Base-by-base conservation (phyloP, 257 asterid species). In the Perilla frutescens region DNA sequence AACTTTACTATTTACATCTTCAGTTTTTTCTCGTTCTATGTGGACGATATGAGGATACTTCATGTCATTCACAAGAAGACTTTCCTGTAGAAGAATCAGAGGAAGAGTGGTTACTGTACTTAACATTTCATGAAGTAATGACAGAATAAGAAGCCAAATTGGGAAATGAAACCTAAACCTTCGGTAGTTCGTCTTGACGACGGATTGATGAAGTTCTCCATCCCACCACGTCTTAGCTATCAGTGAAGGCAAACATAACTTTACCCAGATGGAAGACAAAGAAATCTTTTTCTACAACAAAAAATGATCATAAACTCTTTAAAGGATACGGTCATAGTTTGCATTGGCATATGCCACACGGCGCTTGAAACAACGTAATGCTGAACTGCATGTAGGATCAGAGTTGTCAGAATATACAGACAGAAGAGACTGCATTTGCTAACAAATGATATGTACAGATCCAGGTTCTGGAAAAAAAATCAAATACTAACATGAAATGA, bases 141-240 rank as follows among this genome's bases (percentile, higher is more conserved):
- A 73, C 44, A 51, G 31, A 39, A 44, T 31, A 15, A 55, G 14
- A 75, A 72, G 8, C 39, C 57, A 41, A 53, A 57, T 2, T 7
- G 68, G 10, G 34, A 59, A 20, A 77, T n/a, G 6, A 37, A 43
- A 34, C 66, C 58, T 70, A 55, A 29, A 90, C 97, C 94, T 82
- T 82, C 67, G 96, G 98, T 70, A 92, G 95, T 75, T 92, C 98
- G 64, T 85, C 62, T 62, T 76, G 96, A 62, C 96, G 97, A 67
- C 98, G 94, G 62, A 92, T 92, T 62, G 98, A 92, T 44, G 98
- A 90, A 41, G 98, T 92, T 81, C 98, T 85, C 98, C 98, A 92
- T 74, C 98, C 98, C 83, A 92, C 98, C 84, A 92, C 82, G 68
- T 88, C 98, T 92, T 74, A 79, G 67, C 58, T 78, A 71, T 51